Conservation (phyloP, 805 yeast species). For the Yarrowia keelungensis region DNA sequence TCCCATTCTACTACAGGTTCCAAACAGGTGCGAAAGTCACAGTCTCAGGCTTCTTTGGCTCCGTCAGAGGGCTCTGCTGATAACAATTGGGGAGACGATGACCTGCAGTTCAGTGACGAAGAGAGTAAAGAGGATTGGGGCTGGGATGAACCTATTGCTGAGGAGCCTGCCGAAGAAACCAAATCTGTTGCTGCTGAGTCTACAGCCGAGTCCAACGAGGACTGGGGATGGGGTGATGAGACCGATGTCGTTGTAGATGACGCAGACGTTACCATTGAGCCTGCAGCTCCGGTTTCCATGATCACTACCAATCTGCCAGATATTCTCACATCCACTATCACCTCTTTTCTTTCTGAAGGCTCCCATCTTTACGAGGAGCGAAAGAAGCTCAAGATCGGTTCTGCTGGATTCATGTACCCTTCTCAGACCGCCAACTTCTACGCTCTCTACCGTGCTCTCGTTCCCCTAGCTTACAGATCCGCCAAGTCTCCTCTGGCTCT, state of each 20-base stretch:
- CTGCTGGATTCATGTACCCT: conserved; percentile 36
- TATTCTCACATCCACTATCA: conserved; percentile 28
- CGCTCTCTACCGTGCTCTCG: conserved; percentile 44
- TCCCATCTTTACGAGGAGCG: conserved; percentile 27
- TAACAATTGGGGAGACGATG: conserved; percentile 42
- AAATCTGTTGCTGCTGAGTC: conserved; percentile 25
- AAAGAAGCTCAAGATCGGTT: conserved; percentile 7
- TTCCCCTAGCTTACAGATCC: conserved; percentile 41
- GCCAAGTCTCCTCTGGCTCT: conserved; percentile 29
- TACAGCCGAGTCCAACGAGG: conserved; percentile 39
- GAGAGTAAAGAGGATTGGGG: conserved; percentile 37
- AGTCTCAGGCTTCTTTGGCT: conserved; percentile 2
- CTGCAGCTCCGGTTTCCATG: not conserved
- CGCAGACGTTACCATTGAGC: not conserved
- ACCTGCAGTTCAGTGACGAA: conserved; percentile 42
- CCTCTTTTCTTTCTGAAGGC: conserved; percentile 38
- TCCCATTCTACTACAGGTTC: conserved; percentile 10
- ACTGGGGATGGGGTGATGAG: conserved; percentile 46
- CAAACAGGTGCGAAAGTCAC: conserved; percentile 1
- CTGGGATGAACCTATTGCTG: conserved; percentile 25
- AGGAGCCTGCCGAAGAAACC: conserved; percentile 36
- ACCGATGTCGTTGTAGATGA: conserved; percentile 7
- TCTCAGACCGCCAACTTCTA: conserved; percentile 41
- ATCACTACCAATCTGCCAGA: conserved; percentile 32
- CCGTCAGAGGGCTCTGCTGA: conserved; percentile 19